Evolutionary conservation across 1,284 basidiomycete genomes (phyloP), one percentile per base, ranked within the genome.

Genomic region (Rhodotorula sp.): DNA sequence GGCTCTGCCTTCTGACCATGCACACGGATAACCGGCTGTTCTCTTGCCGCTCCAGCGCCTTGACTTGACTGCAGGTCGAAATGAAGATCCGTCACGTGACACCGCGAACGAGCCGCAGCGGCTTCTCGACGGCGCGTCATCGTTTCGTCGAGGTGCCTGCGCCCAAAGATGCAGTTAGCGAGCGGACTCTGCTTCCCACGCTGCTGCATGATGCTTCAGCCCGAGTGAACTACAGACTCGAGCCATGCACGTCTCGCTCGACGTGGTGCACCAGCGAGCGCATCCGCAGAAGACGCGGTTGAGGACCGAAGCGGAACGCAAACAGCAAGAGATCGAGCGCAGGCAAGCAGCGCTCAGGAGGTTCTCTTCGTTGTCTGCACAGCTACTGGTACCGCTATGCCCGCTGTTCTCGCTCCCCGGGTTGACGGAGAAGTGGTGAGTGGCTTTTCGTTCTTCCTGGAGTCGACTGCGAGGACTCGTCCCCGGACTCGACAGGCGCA

Each of bases 311-410:
- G 60, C 26, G 26, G 60, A 67, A n/a, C 52, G 66, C 0, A 39
- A 58, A 20, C 29, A 29, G 4, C 54, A 31, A 2, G 66, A 62
- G 47, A 47, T 5, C 29, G 58, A 67, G 23, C 60, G 60, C 16
- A 26, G 60, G 29, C n/a, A 58, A 60, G 8, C 29, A 23, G 46
- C n/a, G 12, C 3, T 58, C 8, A 21, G 52, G 39, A 21, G 66
- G 12, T n/a, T 57, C 31, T n/a, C 66, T 7, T 52, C 58, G 23
- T 20, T 67, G n/a, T 8, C 49, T 18, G 65, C 70, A 4, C 70
- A 71, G 59, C 52, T 71, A 21, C 29, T 71, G n/a, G 29, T 39
- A 18, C 70, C 70, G 14, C 49, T 71, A 7, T 48, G n/a, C 10
- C 52, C 65, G 15, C 64, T 71, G 23, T 62, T 71, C 39, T 39